Evolutionary conservation across 345 rosid genomes (phyloP), one percentile per base, ranked within the genome.

Genomic region (Pseudoturritis turrita): DNA sequence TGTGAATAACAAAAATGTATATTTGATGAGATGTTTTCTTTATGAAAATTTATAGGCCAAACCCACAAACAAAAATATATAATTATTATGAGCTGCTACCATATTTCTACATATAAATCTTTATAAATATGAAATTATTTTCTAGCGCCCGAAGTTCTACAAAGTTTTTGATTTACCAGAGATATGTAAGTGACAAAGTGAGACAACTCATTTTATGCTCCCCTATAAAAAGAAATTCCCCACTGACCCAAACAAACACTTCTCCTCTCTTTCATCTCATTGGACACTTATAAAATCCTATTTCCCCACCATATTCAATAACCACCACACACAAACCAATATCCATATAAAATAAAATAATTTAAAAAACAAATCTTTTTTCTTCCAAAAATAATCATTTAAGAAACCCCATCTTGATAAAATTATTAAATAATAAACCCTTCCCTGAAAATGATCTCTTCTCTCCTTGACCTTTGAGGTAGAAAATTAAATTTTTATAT

Each of bases 171-270:
- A n/a, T n/a, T 73, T 65, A 46, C 57, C 7, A 17, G 33, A 39
- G 61, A n/a, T n/a, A n/a, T 72, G 71, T 54, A 64, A 10, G 67
- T 51, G 61, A 66, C 72, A 75, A 75, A 69, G 29, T 33, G 79
- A 70, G 79, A 76, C 79, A 62, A 62, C 73, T 68, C 79, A 70
- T 63, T 55, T 75, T 62, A 75, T 74, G 77, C 71, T 65, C 65
- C 54, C 68, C 71, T 60, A 70, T 31, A 59, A 68, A 73, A 74
- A 36, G 68, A 54, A 59, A 62, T 70, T 55, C 68, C 14, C 75
- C 68, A 53, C 62, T 41, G 61, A 57, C 58, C 71, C 63, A 35
- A 64, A 59, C 61, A 68, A 2, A 41, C 21, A 28, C 73, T 62
- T 58, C 64, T 5, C 62, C 65, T 66, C 59, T 47, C 68, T 65